Evolutionary conservation across 2,329 filamentous ascomycete genomes (phyloP).

Genomic region (Talaromyces atroroseus): DNA sequence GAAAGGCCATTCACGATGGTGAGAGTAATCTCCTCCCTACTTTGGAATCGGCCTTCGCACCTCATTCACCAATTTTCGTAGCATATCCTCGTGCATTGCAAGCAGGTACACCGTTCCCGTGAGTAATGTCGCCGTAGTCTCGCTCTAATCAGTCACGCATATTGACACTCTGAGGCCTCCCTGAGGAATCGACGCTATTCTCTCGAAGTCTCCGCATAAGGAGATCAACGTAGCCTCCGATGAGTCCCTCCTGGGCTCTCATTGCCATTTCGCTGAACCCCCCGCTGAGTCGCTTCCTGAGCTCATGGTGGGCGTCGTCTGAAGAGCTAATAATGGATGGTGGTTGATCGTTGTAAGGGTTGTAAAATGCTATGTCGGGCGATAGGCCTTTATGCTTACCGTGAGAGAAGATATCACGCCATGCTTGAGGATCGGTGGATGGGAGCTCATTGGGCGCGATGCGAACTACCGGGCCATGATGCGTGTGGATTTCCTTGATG

Average conservation of each 20-base stretch:
- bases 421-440: conserved; percentile 26
- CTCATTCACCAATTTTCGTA: conserved; percentile 34
- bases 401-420: conserved; percentile 25
- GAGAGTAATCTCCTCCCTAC: conserved; percentile 37
- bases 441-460: conserved; percentile 32
- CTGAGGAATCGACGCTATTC: background rate
- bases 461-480: conserved; percentile 34
- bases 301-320: too few species aligned
- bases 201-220: background rate
- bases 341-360: too few species aligned
- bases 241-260: background rate
- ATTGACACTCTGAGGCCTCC: too few species aligned
- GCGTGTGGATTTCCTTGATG: conserved; percentile 25
- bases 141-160: conserved; percentile 14
- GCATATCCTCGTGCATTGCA: conserved; percentile 26
- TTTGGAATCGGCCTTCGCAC: conserved; percentile 34
- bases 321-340: too few species aligned
- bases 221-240: background rate
- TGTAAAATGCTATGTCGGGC: too few species aligned
- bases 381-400: background rate
- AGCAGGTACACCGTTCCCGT: conserved; percentile 40
- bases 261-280: background rate
- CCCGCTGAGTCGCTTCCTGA: too few species aligned
- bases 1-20: conserved; percentile 23
- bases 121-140: conserved; percentile 44